Base-by-base conservation (phyloP, 2,329 filamentous ascomycete genomes). In the Parastagonospora nodorum region DNA sequence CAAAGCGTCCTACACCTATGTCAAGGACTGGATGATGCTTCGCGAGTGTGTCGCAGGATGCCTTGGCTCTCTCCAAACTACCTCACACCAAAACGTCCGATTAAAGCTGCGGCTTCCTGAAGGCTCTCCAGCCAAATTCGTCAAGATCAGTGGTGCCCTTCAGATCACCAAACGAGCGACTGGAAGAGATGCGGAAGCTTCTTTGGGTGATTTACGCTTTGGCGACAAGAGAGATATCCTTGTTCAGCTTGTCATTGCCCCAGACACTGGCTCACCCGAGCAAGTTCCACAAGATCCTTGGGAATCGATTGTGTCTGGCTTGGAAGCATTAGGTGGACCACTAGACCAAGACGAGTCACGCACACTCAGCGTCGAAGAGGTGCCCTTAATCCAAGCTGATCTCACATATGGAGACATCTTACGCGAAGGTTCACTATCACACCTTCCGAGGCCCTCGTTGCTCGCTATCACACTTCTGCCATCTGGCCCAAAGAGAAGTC, bases 11-110 rank as follows among this genome's bases (percentile, higher is more conserved):
- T 99, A 97, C 69, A 95, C 92, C 1, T 99, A 97, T 67, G 92
- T 99, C 62, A 99, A 97, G 76, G 94, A 99, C 74, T 99, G 94
- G 94, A 97, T 97, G 93, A 99, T 97, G 93, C 83, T 99, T 31
- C 88, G 94, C 27, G 94, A 99, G 74, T 97, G 94, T 72, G 82
- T 97, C 38, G 94, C 92, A 19, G 94, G 94, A 37, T 97, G 93
- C 67, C 79, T 99, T 27, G 94, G 94, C 40, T 87, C 91, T 11
- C 83, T 97, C 70, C 94, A 99, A 74, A 92, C 90, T 2, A 88
- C 91, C 27, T 97, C 94, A n/a, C 94, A 99, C 72, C 94, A 97
- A 72, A 97, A 97, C 68, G 94, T 95, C 50, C 97, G 96, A 78
- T 82, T 99, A 47, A 96, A 95, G 79, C 84, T 99, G 49, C 90